Evolutionary conservation across 768 basidiomycete species (phyloP), one percentile per base, ranked within the genome.

Genomic region (Grammothele lineata): DNA sequence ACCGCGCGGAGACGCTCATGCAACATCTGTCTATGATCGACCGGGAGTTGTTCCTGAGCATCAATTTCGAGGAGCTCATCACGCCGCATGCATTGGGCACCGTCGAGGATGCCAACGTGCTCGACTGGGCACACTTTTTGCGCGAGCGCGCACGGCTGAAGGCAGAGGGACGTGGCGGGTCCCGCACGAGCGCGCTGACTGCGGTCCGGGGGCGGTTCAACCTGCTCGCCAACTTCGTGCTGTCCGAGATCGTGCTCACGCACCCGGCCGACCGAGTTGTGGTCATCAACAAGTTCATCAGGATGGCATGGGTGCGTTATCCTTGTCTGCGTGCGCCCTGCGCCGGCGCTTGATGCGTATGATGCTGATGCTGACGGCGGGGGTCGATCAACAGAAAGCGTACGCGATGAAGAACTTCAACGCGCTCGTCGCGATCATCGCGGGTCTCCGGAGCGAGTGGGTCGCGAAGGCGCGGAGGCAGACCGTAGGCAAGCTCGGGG

Each of bases 41-140:
- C 53, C 77, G 88, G 21, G 92, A 94, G 56, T 67, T 94, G 45
- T 90, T 92, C 62, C 81, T 87, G 64, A 77, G 78, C 11, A 75
- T 95, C 63, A 85, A 84, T 56, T 92, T 92, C 59, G 89, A 93
- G 58, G 92, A 95, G 58, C 73, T 92, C n/a, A 81, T 91, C 32
- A 73, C 81, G 50, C 77, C 80, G 40, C 81, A 86, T 32, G 86
- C 84, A 84, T 72, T 75, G 63, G 71, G 73, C 9, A 74, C 76
- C 39, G 72, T 78, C 46, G 84, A 73, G 24, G 63, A 80, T 44
- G 75, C 79, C 10, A 76, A 88, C 55, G 76, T 87, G 18, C 72
- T 87, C 15, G 92, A 94, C 62, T 95, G 92, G 93, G 73, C 75
- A 12, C 79, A 80, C 55, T 93, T 85, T 59, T 67, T 93, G 49